Conservation (phyloP, 192 early-diverging fungal species). For the Thamnidium elegans region DNA sequence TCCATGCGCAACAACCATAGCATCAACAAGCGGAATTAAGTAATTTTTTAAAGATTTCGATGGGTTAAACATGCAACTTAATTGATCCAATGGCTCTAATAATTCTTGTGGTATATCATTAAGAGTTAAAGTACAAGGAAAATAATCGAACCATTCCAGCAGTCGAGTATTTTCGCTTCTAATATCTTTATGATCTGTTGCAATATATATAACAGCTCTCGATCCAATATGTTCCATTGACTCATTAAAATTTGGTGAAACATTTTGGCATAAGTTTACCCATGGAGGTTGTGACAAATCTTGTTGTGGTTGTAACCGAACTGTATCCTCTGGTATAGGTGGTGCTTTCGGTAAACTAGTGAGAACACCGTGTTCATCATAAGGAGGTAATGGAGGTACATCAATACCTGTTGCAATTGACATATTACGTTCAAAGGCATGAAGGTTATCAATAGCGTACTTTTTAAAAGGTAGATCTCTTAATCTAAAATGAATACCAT, state of each 20-base stretch:
- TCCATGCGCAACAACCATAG: constrained; percentile 35
- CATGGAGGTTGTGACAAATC: constrained; percentile 6
- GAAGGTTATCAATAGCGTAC: constrained; percentile 4
- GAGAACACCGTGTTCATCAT: background rate
- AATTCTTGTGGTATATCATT: constrained; percentile 37
- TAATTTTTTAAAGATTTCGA: constrained; percentile 20
- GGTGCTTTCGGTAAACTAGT: constrained; percentile 4
- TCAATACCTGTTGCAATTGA: constrained; percentile 10
- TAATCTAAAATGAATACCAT: constrained; percentile 42
- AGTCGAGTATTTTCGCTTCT: constrained; percentile 30
- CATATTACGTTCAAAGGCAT: constrained; percentile 15
- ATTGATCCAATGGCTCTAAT: constrained; percentile 27
- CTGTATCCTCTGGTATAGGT: background rate
- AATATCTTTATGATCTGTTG: constrained; percentile 46
- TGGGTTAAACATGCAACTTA: constrained; percentile 29
- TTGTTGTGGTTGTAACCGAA: background rate
- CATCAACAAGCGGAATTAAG: constrained; percentile 33
- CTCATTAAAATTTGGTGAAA: background rate
- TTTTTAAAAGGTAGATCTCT: constrained; percentile 23
- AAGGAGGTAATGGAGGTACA: constrained; percentile 17
- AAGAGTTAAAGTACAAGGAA: constrained; percentile 44
- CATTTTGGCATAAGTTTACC: background rate
- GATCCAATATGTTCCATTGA: constrained; percentile 1
- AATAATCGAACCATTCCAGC: constrained; percentile 35
- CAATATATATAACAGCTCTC: constrained; percentile 44